Evolutionary conservation across 768 basidiomycete genomes (phyloP).

Genomic region (Trametes elegans): DNA sequence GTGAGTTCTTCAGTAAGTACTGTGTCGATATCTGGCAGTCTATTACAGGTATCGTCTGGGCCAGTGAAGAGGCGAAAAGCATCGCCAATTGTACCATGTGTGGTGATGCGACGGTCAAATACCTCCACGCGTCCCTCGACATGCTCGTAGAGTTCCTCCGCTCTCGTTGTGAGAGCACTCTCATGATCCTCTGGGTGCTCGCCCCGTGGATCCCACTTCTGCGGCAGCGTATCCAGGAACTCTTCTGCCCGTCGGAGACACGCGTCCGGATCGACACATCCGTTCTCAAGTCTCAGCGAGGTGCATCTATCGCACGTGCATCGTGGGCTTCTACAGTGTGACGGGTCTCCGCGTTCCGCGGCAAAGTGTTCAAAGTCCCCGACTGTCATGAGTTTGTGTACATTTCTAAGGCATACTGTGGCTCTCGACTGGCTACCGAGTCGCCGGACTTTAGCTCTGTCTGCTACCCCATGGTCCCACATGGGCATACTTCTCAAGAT

Average conservation of each 20-base stretch:
- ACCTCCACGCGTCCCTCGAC: background rate
- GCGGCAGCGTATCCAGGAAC: background rate
- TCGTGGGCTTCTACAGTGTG: background rate
- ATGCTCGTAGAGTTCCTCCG: too few species aligned
- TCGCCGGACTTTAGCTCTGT: background rate
- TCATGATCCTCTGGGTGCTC: constrained; percentile 5
- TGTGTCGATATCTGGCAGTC: background rate
- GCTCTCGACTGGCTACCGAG: background rate
- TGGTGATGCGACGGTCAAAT: background rate
- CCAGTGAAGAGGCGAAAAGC: constrained; percentile 2
- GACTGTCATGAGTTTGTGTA: background rate
- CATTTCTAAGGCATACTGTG: background rate
- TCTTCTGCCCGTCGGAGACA: background rate
- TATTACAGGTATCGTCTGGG: background rate
- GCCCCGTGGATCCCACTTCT: background rate
- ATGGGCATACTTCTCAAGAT: background rate
- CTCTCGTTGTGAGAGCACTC: too few species aligned
- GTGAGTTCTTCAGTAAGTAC: background rate
- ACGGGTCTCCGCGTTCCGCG: too few species aligned
- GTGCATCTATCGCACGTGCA: background rate
- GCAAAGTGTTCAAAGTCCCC: background rate
- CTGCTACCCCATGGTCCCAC: background rate
- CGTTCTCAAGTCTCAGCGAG: too few species aligned
- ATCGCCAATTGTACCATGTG: background rate
- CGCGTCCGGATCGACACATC: background rate